Conservation (phyloP, 2,329 filamentous ascomycete genomes). For the Ceratocystis huliohia region DNA sequence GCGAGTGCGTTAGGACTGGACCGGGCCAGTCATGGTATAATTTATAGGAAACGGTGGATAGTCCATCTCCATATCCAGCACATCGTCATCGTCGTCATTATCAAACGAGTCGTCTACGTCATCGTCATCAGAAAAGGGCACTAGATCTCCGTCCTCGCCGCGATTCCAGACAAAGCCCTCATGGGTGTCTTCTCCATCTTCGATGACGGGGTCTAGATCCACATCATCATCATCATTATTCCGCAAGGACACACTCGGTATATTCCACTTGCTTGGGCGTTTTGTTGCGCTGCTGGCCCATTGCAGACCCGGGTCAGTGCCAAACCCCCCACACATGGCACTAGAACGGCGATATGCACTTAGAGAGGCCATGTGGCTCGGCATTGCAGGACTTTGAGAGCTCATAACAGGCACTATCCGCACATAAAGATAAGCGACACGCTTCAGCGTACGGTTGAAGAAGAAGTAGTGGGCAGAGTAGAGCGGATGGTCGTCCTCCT, state of each 20-base stretch:
- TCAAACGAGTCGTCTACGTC: constrained; percentile 36
- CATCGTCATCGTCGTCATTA: constrained; percentile 33
- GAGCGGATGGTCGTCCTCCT: constrained; percentile 82
- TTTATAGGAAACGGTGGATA: constrained; percentile 34
- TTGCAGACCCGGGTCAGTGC: not conserved
- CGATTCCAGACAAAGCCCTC: constrained; percentile 46
- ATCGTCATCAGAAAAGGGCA: constrained; percentile 41
- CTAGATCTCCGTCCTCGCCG: constrained; percentile 45
- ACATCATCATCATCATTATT: constrained; percentile 13
- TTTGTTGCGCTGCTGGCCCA: constrained; percentile 3
- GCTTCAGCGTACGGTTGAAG: constrained; percentile 84
- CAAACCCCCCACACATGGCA: constrained; percentile 3
- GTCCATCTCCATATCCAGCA: constrained; percentile 28
- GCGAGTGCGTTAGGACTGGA: not conserved
- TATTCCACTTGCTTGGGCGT: constrained; percentile 12
- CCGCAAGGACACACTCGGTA: not conserved
- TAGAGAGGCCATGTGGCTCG: constrained; percentile 27
- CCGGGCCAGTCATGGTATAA: constrained; percentile 11
- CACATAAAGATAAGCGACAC: constrained; percentile 87
- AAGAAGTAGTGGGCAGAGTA: constrained; percentile 97
- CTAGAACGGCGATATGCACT: constrained; percentile 12
- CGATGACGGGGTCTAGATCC: constrained; percentile 19
- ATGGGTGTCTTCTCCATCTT: constrained; percentile 35
- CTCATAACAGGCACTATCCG: constrained; percentile 72
- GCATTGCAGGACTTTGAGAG: constrained; percentile 41